A percentile compares a stretch with the other conserved stretches of the same genome.
Evolutionary conservation across 257 asterid genomes (phyloP).

Genomic region (Rauvolfia tetraphylla): DNA sequence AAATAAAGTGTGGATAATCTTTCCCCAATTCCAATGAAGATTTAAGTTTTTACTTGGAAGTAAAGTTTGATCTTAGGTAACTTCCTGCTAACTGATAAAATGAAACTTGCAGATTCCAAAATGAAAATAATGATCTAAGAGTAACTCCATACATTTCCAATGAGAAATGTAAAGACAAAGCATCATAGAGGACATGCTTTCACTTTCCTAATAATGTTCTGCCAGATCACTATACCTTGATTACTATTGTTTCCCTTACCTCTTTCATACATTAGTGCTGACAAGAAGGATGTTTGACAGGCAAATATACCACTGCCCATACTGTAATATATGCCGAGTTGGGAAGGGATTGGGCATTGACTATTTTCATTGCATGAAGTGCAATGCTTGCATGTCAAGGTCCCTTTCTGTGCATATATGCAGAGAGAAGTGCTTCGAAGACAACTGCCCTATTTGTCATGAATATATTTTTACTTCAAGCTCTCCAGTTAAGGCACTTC

Average conservation of each 20-base stretch:
- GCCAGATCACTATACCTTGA: neutral
- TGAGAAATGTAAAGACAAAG: neutral
- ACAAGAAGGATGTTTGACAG: constrained; percentile 41
- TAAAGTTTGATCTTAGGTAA: too few relatives aligned
- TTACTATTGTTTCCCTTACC: neutral
- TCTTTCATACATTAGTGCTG: constrained; percentile 21
- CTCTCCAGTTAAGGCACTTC: constrained; percentile 76
- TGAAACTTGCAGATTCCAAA: neutral
- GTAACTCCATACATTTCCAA: neutral
- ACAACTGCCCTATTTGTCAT: constrained; percentile 85
- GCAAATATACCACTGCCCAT: constrained; percentile 90
- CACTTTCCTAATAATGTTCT: neutral
- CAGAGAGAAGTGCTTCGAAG: constrained; percentile 82
- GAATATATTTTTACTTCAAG: constrained; percentile 73
- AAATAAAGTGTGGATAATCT: too few relatives aligned
- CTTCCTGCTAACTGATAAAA: neutral
- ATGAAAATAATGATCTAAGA: neutral
- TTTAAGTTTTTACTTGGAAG: too few relatives aligned
- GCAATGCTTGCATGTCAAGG: constrained; percentile 87
- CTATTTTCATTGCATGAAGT: constrained; percentile 87
- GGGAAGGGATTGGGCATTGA: constrained; percentile 84
- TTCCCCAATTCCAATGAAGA: too few relatives aligned
- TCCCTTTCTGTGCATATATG: constrained; percentile 64
- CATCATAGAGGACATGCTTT: neutral
- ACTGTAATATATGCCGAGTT: constrained; percentile 86